Evolutionary conservation across 2,329 filamentous ascomycete species (phyloP), one percentile per base, ranked within the genome.

Genomic region (Ceratocystis cubensis): DNA sequence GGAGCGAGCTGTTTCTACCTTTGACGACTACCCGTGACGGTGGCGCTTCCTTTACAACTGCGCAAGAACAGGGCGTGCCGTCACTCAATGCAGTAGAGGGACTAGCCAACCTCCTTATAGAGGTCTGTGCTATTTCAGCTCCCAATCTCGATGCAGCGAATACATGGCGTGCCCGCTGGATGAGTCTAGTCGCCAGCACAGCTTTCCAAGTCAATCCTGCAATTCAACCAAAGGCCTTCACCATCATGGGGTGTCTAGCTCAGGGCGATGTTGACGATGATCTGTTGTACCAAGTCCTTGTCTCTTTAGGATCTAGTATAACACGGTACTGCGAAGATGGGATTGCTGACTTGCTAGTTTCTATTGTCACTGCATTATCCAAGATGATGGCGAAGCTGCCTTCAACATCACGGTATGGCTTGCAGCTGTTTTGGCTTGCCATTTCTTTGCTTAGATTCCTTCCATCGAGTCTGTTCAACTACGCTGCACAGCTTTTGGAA

Each of bases 231-330:
- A 78, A 84, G 22, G 86, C 86, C 1, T 88, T 88, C 71, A 82
- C 84, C 1, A 85, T 88, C 50, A 88, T 88, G 85, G 86, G 86
- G 15, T 88, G 85, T 70, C 75, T 88, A 8, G 85, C 86, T 28
- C 79, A 84, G n/a, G 85, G 88, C 71, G 85, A 88, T 72, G 85
- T 88, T 1, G 86, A 88, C 65, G 86, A 88, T 69, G 86, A 88
- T 71, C 77, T 88, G 3, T 78, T 88, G 1, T 88, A 88, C 72
- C 86, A 88, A 72, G 85, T 88, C 22, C 78, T 88, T 2, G 86
- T 88, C 33, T 84, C 86, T 17, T 77, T 88, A 17, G 81, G 85
- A 61, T 85, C 81, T 69, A 86, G 85, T 70, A 80, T 88, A 17
- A 76, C 79, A n/a, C 81, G 85, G 33, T 88, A 86, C 71, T 81